A percentile compares a stretch with the other conserved stretches of the same genome.
Evolutionary conservation across 257 asterid genomes (phyloP).

Genomic region (Penstemon barbatus): DNA sequence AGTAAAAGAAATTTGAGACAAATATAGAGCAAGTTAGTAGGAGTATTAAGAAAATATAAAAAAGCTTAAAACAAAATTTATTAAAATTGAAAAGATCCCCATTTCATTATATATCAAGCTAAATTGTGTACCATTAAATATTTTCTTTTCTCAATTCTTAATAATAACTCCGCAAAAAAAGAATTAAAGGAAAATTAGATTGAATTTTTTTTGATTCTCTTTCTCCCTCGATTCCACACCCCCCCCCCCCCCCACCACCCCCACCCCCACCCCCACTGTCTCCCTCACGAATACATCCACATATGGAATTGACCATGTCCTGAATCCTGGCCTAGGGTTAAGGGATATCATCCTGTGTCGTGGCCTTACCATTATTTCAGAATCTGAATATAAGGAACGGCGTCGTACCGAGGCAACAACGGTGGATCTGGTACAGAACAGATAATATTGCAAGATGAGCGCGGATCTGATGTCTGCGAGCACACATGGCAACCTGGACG

Average conservation of each 20-base stretch:
- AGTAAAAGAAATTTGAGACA: no score
- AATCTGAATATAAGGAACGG: conserved; percentile 15
- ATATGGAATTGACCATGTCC: conserved; percentile 13
- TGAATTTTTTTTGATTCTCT: conserved; percentile 28
- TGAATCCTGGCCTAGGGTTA: conserved; percentile 33
- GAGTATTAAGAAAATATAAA: no score
- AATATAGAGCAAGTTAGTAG: no score
- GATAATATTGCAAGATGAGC: conserved; percentile 55
- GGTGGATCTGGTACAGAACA: conserved; percentile 39
- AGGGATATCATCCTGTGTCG: conserved; percentile 21
- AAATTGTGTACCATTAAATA: no score
- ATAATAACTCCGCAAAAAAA: conserved; percentile 2
- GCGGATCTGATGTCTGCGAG: conserved; percentile 80
- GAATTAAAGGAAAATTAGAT: conserved; percentile 34
- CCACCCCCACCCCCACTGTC: conserved; percentile 24
- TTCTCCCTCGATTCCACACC: conserved; percentile 35
- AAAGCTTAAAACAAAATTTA: no score
- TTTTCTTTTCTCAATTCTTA: not conserved
- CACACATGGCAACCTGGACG: conserved; percentile 82
- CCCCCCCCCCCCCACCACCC: conserved; percentile 28
- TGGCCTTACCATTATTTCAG: not conserved
- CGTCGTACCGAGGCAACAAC: conserved; percentile 19
- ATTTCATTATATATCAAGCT: no score
- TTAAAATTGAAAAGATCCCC: no score
- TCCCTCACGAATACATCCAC: not conserved